phyloP scores from a whole-genome alignment of 2,329 filamentous ascomycete genomes.

The Hymenoscyphus fraxineus region DNA sequence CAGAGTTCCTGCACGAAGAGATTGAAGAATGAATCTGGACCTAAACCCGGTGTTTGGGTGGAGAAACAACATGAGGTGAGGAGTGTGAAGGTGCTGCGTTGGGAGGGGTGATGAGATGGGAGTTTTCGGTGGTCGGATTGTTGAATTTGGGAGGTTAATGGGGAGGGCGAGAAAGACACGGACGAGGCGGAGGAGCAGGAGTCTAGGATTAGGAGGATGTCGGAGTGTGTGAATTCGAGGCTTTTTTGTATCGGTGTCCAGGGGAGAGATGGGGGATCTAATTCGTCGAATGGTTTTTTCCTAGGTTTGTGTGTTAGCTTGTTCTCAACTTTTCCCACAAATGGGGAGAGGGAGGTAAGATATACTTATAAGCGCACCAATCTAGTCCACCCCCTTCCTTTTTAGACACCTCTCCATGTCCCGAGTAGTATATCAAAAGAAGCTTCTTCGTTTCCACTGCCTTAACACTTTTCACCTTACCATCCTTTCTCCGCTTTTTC shows the following conservation, averaged over 20 bases:
- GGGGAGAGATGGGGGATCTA: slow-evolving; percentile 1
- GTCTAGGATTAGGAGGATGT: slow-evolving; percentile 8
- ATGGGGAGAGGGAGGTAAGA: not conserved
- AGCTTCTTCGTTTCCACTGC: not conserved
- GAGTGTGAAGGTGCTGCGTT: not conserved
- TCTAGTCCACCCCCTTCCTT: not conserved
- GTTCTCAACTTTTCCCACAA: not conserved
- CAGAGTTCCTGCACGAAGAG: slow-evolving; percentile 8
- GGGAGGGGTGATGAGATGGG: not conserved
- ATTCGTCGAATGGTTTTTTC: not conserved
- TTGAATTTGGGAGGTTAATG: not conserved
- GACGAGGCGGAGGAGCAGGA: slow-evolving; percentile 5
- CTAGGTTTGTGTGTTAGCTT: not conserved
- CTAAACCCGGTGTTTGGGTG: slow-evolving; percentile 4
- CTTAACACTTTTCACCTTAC: not conserved
- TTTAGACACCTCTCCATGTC: slow-evolving; percentile 10
- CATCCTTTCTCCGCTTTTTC: not conserved
- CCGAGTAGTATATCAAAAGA: slow-evolving; percentile 10
- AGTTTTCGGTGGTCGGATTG: not conserved
- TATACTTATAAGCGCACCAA: slow-evolving; percentile 10
- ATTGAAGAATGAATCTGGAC: slow-evolving; percentile 11
- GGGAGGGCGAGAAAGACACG: not conserved
- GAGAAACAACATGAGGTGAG: slow-evolving; percentile 9
- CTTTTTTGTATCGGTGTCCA: slow-evolving; percentile 10
- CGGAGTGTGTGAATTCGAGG: slow-evolving; percentile 1